Evolutionary conservation across 116 monocot genomes (phyloP), one percentile per base, ranked within the genome.

Genomic region (Zostera marina): DNA sequence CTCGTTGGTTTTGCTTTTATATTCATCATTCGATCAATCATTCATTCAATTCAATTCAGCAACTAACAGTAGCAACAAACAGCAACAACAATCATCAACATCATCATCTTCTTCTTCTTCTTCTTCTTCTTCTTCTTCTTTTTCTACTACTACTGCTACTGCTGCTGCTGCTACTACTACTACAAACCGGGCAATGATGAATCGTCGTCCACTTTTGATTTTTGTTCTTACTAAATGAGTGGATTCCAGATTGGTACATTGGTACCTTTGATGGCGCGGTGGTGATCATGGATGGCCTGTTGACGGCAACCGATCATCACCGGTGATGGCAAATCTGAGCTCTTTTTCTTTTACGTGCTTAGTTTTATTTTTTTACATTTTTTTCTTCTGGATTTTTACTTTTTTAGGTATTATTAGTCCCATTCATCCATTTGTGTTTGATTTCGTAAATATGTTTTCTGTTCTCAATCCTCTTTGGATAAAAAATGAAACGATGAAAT

Each of bases 241-340:
- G 8, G 51, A 51, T 25, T 23, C 9, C n/a, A 22, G 26, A 26
- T 25, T 12, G n/a, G 51, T 9, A 51, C 32, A 5, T 32, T 32
- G 51, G 7, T 51, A 21, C 51, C 21, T 19, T 21, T 1, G 19
- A 8, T 20, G 51, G 51, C 54, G 25, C 3, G 54, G 54, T 26
- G 54, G 54, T 12, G 51, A 17, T 19, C 21, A 4, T 10, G 54
- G 54, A 54, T 32, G 54, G 54, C 54, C 54, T 32, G 23, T 9
- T 5, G 1, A 0, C 9, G 54, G 54, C 54, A 54, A 54, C 54
- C 54, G 26, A 5, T 54, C 10, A 26, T 21, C 11, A 11, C 54
- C 15, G 54, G 13, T 26, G 21, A 54, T 25, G 54, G 54, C 54
- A 26, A 54, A 54, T 54, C 54, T 54, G 54, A 54, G 54, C 23